A percentile compares a stretch with the other conserved stretches of the same genome.
Evolutionary conservation across 768 basidiomycete genomes (phyloP).

Genomic region (Russula earlei): DNA sequence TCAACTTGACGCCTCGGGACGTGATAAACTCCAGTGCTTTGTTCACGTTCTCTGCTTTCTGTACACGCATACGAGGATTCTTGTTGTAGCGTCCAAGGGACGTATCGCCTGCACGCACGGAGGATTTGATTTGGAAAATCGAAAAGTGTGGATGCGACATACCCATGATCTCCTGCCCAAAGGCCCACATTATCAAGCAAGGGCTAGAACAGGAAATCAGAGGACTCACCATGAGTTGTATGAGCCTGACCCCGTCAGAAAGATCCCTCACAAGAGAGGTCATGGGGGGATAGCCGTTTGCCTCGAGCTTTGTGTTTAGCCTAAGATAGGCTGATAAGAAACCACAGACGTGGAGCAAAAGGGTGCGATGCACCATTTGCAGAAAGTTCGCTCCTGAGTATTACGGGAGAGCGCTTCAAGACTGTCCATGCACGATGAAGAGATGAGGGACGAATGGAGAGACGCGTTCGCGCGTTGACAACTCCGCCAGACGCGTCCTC

Average conservation of each 20-base stretch:
- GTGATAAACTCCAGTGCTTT: constrained; percentile 94
- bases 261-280: constrained; percentile 82
- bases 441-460: background rate
- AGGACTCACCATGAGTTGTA: constrained; percentile 76
- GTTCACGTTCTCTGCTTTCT: constrained; percentile 97
- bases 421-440: constrained; percentile 42
- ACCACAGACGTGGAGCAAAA: constrained; percentile 10
- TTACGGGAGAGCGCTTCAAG: constrained; percentile 49
- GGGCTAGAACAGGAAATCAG: background rate
- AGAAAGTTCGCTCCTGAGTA: constrained; percentile 59
- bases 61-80: constrained; percentile 82
- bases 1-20: constrained; percentile 87
- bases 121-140: background rate
- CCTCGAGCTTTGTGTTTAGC: constrained; percentile 93
- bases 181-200: background rate
- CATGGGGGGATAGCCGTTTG: constrained; percentile 80
- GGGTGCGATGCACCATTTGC: constrained; percentile 61
- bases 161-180: constrained; percentile 93
- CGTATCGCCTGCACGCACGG: constrained; percentile 53
- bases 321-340: constrained; percentile 33
- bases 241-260: constrained; percentile 89
- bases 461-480: constrained; percentile 16
- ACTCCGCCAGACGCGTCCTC: constrained; percentile 18
- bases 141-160: constrained; percentile 19
- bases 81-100: constrained; percentile 94